phyloP scores from a whole-genome alignment of 805 yeast genomes.

The Komagataella mondaviorum region DNA sequence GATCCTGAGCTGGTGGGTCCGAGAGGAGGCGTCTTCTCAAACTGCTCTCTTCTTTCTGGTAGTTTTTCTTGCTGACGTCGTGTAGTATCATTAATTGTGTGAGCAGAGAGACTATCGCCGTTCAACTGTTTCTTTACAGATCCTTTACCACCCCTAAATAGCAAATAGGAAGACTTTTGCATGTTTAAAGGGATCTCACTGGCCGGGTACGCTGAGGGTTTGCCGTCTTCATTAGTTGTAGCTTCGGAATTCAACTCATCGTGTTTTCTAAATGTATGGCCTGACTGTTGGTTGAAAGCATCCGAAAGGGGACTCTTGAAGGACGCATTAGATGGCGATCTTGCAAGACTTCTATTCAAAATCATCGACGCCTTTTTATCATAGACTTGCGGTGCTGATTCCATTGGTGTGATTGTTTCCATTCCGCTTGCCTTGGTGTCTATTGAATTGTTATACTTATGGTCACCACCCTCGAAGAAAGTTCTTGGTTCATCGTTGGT shows the following conservation, averaged over 20 bases:
- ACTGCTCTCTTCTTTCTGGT: neutral
- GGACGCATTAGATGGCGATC: slow-evolving; percentile 61
- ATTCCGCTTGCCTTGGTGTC: slow-evolving; percentile 45
- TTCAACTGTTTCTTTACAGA: neutral
- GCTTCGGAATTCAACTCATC: neutral
- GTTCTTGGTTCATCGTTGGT: slow-evolving; percentile 38
- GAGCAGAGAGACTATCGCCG: neutral
- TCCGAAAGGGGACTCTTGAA: slow-evolving; percentile 69
- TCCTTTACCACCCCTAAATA: neutral
- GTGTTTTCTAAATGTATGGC: neutral
- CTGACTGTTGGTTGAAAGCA: neutral
- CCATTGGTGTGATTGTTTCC: slow-evolving; percentile 36
- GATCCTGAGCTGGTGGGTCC: neutral
- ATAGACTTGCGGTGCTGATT: slow-evolving; percentile 65
- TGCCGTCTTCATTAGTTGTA: neutral
- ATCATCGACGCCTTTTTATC: slow-evolving; percentile 73
- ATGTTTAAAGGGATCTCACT: neutral
- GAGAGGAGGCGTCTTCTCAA: neutral
- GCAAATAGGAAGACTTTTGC: neutral
- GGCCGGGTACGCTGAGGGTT: neutral
- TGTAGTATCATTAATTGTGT: neutral
- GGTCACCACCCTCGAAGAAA: slow-evolving; percentile 15
- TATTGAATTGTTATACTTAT: slow-evolving; percentile 36
- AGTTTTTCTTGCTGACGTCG: neutral
- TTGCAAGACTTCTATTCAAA: slow-evolving; percentile 55